Conservation (phyloP, 208 protist genomes). For the Naegleria lovaniensis region DNA sequence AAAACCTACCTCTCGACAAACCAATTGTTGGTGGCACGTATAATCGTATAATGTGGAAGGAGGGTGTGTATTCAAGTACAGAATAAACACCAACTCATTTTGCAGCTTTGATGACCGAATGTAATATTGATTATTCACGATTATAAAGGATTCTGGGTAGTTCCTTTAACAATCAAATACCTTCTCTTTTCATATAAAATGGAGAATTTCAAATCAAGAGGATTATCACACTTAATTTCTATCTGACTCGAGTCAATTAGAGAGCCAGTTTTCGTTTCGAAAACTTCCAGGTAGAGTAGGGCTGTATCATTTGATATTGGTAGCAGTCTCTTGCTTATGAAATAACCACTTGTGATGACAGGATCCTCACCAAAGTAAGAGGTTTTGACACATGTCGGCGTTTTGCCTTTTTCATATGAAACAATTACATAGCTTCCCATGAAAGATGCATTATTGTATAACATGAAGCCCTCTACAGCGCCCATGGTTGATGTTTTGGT, state of each 20-base stretch:
- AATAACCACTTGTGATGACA: not conserved
- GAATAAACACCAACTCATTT: not conserved
- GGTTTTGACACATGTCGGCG: not conserved
- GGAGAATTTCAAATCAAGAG: not conserved
- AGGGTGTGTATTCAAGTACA: not conserved
- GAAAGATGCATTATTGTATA: not conserved
- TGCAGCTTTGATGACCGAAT: not conserved
- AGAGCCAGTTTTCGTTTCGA: not conserved
- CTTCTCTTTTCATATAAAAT: not conserved
- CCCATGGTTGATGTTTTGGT: not conserved
- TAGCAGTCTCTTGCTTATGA: not conserved
- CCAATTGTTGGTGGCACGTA: not conserved
- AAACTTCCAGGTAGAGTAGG: not conserved
- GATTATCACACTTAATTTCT: not conserved
- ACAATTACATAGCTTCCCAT: not conserved
- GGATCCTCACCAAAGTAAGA: not conserved
- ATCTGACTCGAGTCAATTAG: not conserved
- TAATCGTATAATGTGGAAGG: not conserved
- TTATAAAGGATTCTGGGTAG: not conserved
- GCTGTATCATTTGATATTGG: not conserved
- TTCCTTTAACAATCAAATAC: not conserved
- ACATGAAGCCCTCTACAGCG: not conserved
- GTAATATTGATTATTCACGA: not conserved
- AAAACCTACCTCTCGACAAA: not conserved
- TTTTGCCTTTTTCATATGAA: not conserved